Evolutionary conservation across 2,329 filamentous ascomycete genomes (phyloP).

Genomic region (Orbilia quercus): DNA sequence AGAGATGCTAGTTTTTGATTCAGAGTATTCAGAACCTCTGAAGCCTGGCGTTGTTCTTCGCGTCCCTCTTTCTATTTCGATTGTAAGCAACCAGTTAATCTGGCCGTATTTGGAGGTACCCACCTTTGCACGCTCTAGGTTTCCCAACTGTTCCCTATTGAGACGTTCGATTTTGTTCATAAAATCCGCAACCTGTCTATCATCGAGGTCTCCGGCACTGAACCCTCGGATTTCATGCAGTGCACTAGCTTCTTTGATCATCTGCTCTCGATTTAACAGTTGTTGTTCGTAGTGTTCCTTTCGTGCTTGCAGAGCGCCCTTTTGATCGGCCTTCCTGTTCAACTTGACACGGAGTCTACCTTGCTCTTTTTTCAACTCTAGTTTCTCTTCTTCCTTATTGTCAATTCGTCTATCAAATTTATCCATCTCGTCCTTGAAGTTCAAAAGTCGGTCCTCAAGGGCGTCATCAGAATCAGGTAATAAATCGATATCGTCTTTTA

Average conservation of each 20-base stretch:
- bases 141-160: conserved; percentile 79
- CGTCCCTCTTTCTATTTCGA: conserved; percentile 71
- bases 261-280: conserved; percentile 74
- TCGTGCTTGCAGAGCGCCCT: conserved; percentile 84
- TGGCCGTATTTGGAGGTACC: not conserved
- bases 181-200: conserved; percentile 79
- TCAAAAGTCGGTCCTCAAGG: conserved; percentile 36
- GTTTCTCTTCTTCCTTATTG: conserved; percentile 36
- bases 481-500: conserved; percentile 41
- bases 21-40: conserved; percentile 76
- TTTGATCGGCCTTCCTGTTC: conserved; percentile 65
- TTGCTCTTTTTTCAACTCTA: conserved; percentile 33
- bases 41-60: conserved; percentile 78
- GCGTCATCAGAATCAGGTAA: conserved; percentile 44
- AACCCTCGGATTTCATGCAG: conserved; percentile 84
- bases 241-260: conserved; percentile 81
- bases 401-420: conserved; percentile 35
- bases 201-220: conserved; percentile 77
- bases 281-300: conserved; percentile 88
- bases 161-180: conserved; percentile 80
- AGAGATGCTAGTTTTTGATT: conserved; percentile 76
- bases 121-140: conserved; percentile 74
- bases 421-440: conserved; percentile 53
- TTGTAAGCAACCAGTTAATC: conserved; percentile 7
- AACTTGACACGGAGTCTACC: conserved; percentile 22